Base-by-base conservation (phyloP, 495 filamentous ascomycete genomes). In the Rhypophila decipiens region DNA sequence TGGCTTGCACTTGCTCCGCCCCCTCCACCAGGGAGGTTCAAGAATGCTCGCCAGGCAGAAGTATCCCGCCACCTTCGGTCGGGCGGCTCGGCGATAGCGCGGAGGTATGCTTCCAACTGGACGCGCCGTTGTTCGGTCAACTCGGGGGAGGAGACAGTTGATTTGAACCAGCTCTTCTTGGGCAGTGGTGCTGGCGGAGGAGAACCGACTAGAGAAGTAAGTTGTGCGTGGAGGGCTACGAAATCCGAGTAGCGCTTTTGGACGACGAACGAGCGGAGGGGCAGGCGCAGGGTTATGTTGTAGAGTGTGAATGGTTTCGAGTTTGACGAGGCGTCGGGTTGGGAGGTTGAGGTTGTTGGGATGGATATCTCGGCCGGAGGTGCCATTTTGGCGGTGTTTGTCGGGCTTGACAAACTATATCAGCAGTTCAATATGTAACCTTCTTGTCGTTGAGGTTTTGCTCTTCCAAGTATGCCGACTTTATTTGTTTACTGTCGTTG, bases 221-320 rank as follows among this genome's bases (percentile, higher is more conserved):
- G 80, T 20, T 77, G 55, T n/a, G 63, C 56, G 72, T 98, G 82
- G 47, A 98, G 83, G 49, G 78, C 63, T 39, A 74, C 69, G 69
- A 98, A 97, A 64, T 97, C 94, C 45, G 84, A 90, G 78, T 96
- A 98, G 57, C 93, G 89, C 68, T 96, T 96, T 51, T 84, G 81
- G 50, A 96, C 75, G 59, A 84, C 85, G 62, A 88, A 88, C 44
- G 87, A 88, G 49, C 88, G 86, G 43, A 98, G 81, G 8, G 93
- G 90, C 3, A 91, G 82, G 49, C 87, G 84, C 54, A 96, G 75
- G 27, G 82, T 84, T 64, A 97, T 89, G 73, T 93, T 88, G 76
- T 97, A 98, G 67, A 87, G 69, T 1, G 93, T 97, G 73, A 85
- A 88, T 1, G 88, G 82, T 56, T 90, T 93, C 22, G 74, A 65